Conservation (phyloP, 257 asterid genomes). For the Nicotiana sylvestris region DNA sequence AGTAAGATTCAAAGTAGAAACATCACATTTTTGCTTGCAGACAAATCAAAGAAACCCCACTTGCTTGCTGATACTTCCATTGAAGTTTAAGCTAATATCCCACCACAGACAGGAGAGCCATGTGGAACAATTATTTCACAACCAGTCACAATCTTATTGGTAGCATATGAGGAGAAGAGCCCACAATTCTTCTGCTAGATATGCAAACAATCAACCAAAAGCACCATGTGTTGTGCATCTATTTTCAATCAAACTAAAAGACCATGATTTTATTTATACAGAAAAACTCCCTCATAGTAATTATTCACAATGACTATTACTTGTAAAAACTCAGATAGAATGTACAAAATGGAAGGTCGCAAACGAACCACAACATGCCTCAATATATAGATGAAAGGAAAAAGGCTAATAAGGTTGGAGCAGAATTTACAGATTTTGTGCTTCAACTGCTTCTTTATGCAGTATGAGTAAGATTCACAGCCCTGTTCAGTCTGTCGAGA, state of each 20-base stretch:
- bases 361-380: slow-evolving; percentile 35
- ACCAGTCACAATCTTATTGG: not conserved
- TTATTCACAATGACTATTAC: slow-evolving; percentile 40
- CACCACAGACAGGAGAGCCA: slow-evolving; percentile 20
- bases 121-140: slow-evolving; percentile 34
- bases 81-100: slow-evolving; percentile 12
- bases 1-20: slow-evolving; percentile 5
- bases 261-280: not conserved
- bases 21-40: slow-evolving; percentile 4
- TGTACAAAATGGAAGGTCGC: slow-evolving; percentile 42
- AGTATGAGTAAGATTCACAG: slow-evolving; percentile 49
- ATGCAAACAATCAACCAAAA: not conserved
- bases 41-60: slow-evolving; percentile 12
- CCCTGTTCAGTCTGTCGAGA: slow-evolving; percentile 62
- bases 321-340: slow-evolving; percentile 28
- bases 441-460: slow-evolving; percentile 37
- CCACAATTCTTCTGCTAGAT: not conserved
- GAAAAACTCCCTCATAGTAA: slow-evolving; percentile 18
- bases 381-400: slow-evolving; percentile 11
- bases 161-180: not conserved
- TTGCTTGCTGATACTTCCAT: not conserved
- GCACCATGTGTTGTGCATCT: not conserved
- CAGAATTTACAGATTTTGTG: slow-evolving; percentile 69
- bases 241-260: not conserved
- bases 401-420: slow-evolving; percentile 15